phyloP scores from a whole-genome alignment of 129 eudicot genomes.

The Lonicera japonica region DNA sequence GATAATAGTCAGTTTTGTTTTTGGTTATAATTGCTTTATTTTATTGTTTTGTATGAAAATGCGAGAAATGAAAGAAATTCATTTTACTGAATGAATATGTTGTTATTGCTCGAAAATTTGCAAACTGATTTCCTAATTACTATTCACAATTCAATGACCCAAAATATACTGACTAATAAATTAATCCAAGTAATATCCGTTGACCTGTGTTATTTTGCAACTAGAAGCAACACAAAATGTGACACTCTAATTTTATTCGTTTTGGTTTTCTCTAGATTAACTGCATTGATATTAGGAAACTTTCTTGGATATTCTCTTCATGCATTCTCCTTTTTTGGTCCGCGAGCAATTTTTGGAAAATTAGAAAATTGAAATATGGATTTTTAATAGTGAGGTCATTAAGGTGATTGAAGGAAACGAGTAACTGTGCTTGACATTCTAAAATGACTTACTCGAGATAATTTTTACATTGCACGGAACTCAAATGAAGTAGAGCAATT shows the following conservation, averaged over 20 bases:
- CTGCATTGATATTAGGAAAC: not conserved
- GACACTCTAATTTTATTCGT: not conserved
- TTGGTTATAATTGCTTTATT: not conserved
- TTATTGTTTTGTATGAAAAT: not conserved
- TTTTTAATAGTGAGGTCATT: no score
- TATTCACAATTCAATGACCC: no score
- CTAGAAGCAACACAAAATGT: no score
- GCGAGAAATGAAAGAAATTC: not conserved
- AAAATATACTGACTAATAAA: no score
- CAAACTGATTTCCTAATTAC: no score
- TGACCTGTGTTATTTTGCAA: not conserved
- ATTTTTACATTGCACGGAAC: not conserved
- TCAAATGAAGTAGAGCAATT: not conserved
- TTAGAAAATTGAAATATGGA: not conserved
- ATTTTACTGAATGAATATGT: not conserved
- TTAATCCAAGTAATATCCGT: not conserved
- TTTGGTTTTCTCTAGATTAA: no score
- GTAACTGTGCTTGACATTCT: no score
- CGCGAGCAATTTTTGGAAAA: not conserved
- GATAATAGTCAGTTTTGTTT: not conserved
- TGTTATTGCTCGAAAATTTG: not conserved
- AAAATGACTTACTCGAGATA: no score
- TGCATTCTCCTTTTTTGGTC: not conserved
- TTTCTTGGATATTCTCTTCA: not conserved
- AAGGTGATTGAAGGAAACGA: no score